A percentile compares a stretch with the other conserved stretches of the same genome.
phyloP scores from a whole-genome alignment of 495 filamentous ascomycete genomes.

The Aspergillus affinis region DNA sequence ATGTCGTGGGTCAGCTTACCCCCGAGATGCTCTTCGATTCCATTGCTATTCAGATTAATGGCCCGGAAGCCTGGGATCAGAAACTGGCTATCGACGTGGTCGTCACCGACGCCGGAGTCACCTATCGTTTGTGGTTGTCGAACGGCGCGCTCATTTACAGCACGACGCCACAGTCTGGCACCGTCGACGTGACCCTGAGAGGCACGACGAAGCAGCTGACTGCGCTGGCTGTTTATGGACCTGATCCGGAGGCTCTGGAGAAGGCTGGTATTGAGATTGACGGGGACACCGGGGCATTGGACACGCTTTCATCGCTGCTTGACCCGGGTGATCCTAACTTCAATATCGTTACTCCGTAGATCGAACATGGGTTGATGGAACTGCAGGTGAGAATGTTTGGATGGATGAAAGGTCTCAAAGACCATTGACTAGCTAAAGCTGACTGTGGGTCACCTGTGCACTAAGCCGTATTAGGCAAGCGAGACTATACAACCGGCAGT shows the following conservation, averaged over 20 bases:
- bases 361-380: no score
- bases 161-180: background rate
- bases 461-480: no score
- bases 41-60: slow-evolving; percentile 8
- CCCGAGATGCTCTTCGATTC: slow-evolving; percentile 8
- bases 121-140: slow-evolving; percentile 5
- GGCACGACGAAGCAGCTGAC: slow-evolving; percentile 1
- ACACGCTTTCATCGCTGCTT: slow-evolving; percentile 6
- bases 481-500: no score
- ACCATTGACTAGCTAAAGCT: no score
- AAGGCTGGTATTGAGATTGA: slow-evolving; percentile 10
- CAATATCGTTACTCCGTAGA: slow-evolving; percentile 11
- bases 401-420: no score
- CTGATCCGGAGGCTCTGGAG: slow-evolving; percentile 1
- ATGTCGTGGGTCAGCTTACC: background rate
- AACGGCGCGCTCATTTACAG: slow-evolving; percentile 9
- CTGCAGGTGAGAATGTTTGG: no score
- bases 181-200: slow-evolving; percentile 2
- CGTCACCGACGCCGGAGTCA: background rate
- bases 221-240: slow-evolving; percentile 5
- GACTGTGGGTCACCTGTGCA: no score
- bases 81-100: slow-evolving; percentile 9
- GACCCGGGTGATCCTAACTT: slow-evolving; percentile 8
- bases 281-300: slow-evolving; percentile 1
- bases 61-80: slow-evolving; percentile 7